Evolutionary conservation across 768 basidiomycete species (phyloP), one percentile per base, ranked within the genome.

Genomic region (Lactifluus piperatus): DNA sequence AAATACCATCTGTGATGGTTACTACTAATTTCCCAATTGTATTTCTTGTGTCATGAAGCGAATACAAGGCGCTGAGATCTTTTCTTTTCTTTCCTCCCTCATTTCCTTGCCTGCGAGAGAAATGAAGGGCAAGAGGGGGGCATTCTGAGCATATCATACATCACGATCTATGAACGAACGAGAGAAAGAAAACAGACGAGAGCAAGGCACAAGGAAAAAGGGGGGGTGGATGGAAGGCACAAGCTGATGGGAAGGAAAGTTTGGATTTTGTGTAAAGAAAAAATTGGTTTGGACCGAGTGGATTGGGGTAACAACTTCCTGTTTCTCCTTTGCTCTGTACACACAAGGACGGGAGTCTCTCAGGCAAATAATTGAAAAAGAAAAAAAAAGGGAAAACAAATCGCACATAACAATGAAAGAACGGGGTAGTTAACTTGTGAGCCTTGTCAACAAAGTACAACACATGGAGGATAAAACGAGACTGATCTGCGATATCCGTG

Each of bases 61-160:
- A 32, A 54, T 14, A 1, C 8, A 45, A 24, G 14, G 5, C 10
- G 18, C 24, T 46, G 10, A 2, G 26, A 26, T 18, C n/a, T 4
- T 39, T 39, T 26, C 32, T 37, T 37, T 11, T 44, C 53, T 47
- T 29, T 36, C 37, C 34, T 43, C 46, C 27, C n/a, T n/a, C 24
- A 37, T 53, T 30, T 47, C 51, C 32, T 37, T 52, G n/a, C 29
- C n/a, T 41, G 26, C 24, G 27, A 13, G 51, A 54, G 32, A 27
- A 47, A 39, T 14, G 32, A 37, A 5, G 51, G 20, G 18, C 29
- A 37, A 53, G 29, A 53, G 45, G 29, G n/a, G n/a, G n/a, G n/a
- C 14, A 20, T 39, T 52, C 51, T 27, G 29, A 53, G 32, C 51
- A 43, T 59, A 59, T 59, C 58, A 54, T 59, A 59, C 58, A 59